phyloP scores from a whole-genome alignment of 2,329 filamentous ascomycete species.

The Aspergillus oerlinghausenensis region DNA sequence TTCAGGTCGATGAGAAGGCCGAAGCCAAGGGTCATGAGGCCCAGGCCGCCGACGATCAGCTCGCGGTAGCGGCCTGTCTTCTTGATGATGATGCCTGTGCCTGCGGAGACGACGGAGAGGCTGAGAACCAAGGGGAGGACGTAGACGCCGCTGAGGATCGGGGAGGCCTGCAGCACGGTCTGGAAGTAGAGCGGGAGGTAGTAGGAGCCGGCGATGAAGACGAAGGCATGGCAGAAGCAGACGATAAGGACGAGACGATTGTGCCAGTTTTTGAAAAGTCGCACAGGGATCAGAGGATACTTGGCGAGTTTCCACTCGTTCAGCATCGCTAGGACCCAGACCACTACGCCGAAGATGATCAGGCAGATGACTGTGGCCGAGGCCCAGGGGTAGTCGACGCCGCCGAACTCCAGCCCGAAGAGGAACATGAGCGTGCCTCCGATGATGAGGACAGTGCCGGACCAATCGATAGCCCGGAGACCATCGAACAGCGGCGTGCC shows the following conservation, averaged over 20 bases:
- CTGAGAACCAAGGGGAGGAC: slow-evolving; percentile 66
- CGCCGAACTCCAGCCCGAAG: slow-evolving; percentile 80
- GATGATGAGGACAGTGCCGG: slow-evolving; percentile 61
- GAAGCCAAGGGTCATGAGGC: slow-evolving; percentile 59
- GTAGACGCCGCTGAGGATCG: slow-evolving; percentile 70
- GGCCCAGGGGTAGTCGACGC: slow-evolving; percentile 68
- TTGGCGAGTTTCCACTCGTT: slow-evolving; percentile 69
- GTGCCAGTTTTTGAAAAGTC: slow-evolving; percentile 62
- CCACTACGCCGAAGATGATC: slow-evolving; percentile 65
- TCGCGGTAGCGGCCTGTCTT: slow-evolving; percentile 65
- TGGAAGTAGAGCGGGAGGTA: slow-evolving; percentile 86
- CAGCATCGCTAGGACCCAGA: slow-evolving; percentile 62
- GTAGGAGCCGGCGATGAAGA: slow-evolving; percentile 74
- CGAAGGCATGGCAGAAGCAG: slow-evolving; percentile 68
- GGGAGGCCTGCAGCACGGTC: slow-evolving; percentile 62
- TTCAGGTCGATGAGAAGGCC: slow-evolving; percentile 60
- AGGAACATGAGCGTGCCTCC: slow-evolving; percentile 81
- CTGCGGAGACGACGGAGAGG: slow-evolving; percentile 59
- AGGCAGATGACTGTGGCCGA: slow-evolving; percentile 73
- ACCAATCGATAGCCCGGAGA: slow-evolving; percentile 60
- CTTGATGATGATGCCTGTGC: slow-evolving; percentile 64
- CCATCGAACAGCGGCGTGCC: slow-evolving; percentile 55
- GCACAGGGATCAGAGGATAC: slow-evolving; percentile 73
- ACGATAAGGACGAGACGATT: slow-evolving; percentile 63
- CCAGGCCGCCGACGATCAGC: slow-evolving; percentile 56